Base-by-base conservation (phyloP, 2,329 filamentous ascomycete species). In the Orbilia javanica region DNA sequence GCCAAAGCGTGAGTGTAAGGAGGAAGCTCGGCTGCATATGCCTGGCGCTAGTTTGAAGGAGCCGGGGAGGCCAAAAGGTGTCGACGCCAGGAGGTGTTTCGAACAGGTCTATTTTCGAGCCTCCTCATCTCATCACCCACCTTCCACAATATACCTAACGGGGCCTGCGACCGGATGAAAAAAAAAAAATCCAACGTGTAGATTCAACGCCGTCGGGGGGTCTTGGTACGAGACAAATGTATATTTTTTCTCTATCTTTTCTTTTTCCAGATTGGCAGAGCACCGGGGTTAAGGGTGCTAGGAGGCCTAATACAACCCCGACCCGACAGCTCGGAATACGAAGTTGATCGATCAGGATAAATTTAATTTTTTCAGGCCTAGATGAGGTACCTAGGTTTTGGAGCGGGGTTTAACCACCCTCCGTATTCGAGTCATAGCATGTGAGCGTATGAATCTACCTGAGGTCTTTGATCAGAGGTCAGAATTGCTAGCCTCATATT, bases 51-150 rank as follows among this genome's bases (percentile, higher is more conserved):
- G 25, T 34, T 36, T 27, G 11, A 50, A 31, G n/a, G 25, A 29
- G 5, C 18, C 39, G n/a, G 20, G 13, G 31, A 36, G 42, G 4
- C 29, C 20, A 22, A n/a, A 60, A 39, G 55, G 55, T 34, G 34
- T 60, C 36, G 34, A 60, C 55, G 34, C 55, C 34, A 60, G 55
- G 55, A 60, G 55, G 31, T 42, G 55, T 60, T 60, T 60, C 34
- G 55, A 60, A 15, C 15, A 25, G 18, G 34, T 60, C 34, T 60
- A 60, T 60, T 60, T 60, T 42, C 31, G 55, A 60, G n/a, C 52
- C 29, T 25, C 18, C 25, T n/a, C 22, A 20, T 20, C 22, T 7
- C 48, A 27, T 2, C 4, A 6, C 22, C 29, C 55, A 29, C 18
- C 18, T n/a, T 36, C 34, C 8, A 27, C 27, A 18, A 36, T 7